These are phyloP conservation scores for Alternaria gansuensis DNA, from an alignment of 2,329 filamentous ascomycete species.

Conservation along the genomic window DNA sequence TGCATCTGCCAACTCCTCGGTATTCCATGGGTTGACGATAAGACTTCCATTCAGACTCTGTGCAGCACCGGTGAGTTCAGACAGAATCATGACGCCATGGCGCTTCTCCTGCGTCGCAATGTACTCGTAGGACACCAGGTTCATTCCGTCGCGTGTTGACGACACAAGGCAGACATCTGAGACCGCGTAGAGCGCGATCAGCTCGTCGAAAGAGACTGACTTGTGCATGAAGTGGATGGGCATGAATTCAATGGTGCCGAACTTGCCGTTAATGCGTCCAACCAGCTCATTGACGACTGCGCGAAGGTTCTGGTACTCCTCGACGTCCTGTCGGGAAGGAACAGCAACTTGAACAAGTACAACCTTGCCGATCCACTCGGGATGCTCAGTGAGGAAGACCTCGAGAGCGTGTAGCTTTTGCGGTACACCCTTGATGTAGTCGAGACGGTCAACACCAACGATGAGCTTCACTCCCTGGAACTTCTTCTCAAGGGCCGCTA, in stretches of 20 bases:
- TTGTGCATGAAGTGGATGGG: constrained; percentile 99
- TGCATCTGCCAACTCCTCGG: constrained; percentile 89
- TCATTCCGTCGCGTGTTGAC: constrained; percentile 98
- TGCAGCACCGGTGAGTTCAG: constrained; percentile 94
- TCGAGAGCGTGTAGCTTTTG: constrained; percentile 97
- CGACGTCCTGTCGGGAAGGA: constrained; percentile 92
- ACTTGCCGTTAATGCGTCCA: constrained; percentile 95
- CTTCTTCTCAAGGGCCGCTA: constrained; percentile 83
- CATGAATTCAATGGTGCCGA: constrained; percentile 98
- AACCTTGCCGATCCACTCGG: constrained; percentile 97
- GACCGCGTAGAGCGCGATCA: constrained; percentile 90
- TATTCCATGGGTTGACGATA: constrained; percentile 99
- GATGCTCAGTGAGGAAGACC: constrained; percentile 95
- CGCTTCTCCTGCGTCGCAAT: constrained; percentile 91
- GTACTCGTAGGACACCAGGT: constrained; percentile 97
- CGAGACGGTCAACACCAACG: constrained; percentile 93
- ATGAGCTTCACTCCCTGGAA: constrained; percentile 97
- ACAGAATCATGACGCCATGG: constrained; percentile 92
- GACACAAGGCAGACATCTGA: constrained; percentile 93
- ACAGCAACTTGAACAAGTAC: constrained; percentile 96
- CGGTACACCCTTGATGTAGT: constrained; percentile 98
- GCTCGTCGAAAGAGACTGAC: constrained; percentile 91
- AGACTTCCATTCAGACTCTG: constrained; percentile 93
- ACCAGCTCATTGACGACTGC: constrained; percentile 97
- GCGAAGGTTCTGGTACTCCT: constrained; percentile 96